Evolutionary conservation across 352 stramenopile genomes (phyloP), one percentile per base, ranked within the genome.

Genomic region (Phytophthora pseudosyringae): DNA sequence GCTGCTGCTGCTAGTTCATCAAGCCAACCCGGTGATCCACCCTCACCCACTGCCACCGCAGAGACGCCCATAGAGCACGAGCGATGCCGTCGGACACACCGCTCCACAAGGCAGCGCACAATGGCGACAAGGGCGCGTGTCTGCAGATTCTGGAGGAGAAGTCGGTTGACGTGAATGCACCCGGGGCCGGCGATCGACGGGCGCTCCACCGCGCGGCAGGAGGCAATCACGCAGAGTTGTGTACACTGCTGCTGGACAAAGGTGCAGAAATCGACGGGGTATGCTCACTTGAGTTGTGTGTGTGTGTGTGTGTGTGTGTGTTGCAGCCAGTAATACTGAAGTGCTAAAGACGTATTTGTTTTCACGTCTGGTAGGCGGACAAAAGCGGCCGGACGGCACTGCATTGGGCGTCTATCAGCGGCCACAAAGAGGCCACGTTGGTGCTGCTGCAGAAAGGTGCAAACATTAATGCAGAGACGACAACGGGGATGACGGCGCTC

Each of bases 391-490:
- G 93, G 64, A 98, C 93, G 45, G 86, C 91, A 45, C 73, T 98
- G 6, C 93, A 98, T 72, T 98, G 93, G 93, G 90, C 93, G 18
- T 89, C 82, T 15, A 98, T 98, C 53, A 97, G 89, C 48, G 93
- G 93, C 4, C 91, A 98, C 69, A 97, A 96, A 77, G 89, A 98
- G 60, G 87, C 83, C 21, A 96, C 89, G 16, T 51, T 95, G 15
- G 71, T 96, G 45, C 60, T 96, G 45, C 56, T 97, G 13, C 84
- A 94, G 48, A 96, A 94, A 61, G 86, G 88, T 10, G 87, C 88
- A 26, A 80, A 93, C 53, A 90, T 98, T 54, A 94, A 98, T 59
- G 90, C 91, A 35, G 82, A 88, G 66, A 98, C 92, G 3, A 95
- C 86, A 52, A 97, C 87, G 44, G 91, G 90, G 21, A 96, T 95